phyloP scores from a whole-genome alignment of 257 asterid species.

The Osmanthus fragrans region DNA sequence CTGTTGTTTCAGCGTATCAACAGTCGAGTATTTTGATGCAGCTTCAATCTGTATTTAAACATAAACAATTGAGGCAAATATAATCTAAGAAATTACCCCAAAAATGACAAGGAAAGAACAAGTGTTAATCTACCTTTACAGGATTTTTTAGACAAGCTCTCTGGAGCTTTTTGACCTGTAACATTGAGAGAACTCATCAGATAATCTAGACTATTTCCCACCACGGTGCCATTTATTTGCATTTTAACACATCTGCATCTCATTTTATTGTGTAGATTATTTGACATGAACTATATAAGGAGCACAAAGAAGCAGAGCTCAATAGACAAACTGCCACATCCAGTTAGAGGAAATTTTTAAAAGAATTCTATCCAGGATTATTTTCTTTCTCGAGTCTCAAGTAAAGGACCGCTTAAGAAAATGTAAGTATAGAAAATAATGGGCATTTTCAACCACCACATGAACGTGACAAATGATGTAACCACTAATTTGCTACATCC shows the following conservation, averaged over 20 bases:
- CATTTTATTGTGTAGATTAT: neutral
- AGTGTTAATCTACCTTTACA: conserved; percentile 51
- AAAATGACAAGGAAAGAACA: neutral
- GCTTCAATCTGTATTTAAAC: conserved; percentile 71
- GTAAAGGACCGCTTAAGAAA: neutral
- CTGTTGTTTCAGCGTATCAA: conserved; percentile 86
- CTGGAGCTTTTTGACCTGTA: conserved; percentile 88
- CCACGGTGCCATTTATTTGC: neutral
- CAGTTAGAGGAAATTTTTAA: neutral
- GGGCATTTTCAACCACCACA: neutral
- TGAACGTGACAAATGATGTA: neutral
- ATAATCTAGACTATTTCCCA: neutral
- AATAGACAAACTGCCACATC: neutral
- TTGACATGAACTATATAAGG: neutral
- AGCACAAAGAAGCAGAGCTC: neutral
- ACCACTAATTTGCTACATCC: neutral
- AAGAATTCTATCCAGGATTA: neutral
- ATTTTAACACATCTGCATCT: neutral
- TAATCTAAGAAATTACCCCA: neutral
- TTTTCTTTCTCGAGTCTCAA: neutral
- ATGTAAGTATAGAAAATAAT: neutral
- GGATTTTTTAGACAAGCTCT: conserved; percentile 92
- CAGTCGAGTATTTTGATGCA: conserved; percentile 84
- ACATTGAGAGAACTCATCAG: conserved; percentile 5
- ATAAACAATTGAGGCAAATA: conserved; percentile 8